A percentile compares a stretch with the other conserved stretches of the same genome.
These are phyloP conservation scores for Colletotrichum abscissum DNA, from an alignment of 2,329 filamentous ascomycete genomes.

Conservation along the genomic window DNA sequence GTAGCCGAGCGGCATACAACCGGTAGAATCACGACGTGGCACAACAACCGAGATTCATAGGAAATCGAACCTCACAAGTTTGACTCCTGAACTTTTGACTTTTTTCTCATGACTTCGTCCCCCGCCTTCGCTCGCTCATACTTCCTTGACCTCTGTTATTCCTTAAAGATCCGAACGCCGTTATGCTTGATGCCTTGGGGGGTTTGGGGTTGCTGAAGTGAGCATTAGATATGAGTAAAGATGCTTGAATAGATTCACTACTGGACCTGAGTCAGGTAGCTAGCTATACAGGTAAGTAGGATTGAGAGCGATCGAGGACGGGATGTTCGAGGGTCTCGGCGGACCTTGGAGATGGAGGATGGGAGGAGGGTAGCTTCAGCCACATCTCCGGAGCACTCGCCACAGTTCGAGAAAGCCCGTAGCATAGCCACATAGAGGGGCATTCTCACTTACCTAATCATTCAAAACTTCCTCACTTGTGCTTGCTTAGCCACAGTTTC, in stretches of 20 bases:
- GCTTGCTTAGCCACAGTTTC: fast-evolving
- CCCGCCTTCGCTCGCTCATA: too few relatives aligned
- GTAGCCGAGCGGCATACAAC: neutral
- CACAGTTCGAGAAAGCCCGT: neutral
- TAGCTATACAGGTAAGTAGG: too few relatives aligned
- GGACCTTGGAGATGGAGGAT: neutral
- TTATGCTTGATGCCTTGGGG: too few relatives aligned
- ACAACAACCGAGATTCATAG: neutral
- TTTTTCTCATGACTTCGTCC: neutral
- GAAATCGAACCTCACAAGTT: neutral
- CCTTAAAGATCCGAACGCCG: too few relatives aligned
- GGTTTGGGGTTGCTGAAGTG: too few relatives aligned
- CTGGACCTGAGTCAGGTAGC: too few relatives aligned
- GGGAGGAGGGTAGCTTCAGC: neutral
- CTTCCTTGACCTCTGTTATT: too few relatives aligned
- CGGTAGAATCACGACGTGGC: neutral
- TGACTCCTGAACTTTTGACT: neutral
- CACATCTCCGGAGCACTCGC: neutral
- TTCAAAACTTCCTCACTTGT: too few relatives aligned
- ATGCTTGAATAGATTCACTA: too few relatives aligned
- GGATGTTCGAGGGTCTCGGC: too few relatives aligned
- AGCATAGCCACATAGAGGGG: neutral
- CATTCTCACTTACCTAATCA: neutral
- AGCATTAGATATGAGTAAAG: too few relatives aligned
- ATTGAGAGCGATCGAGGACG: too few relatives aligned